phyloP scores from a whole-genome alignment of 176 grass and related monocot genomes.

The Musa schizocarpa region DNA sequence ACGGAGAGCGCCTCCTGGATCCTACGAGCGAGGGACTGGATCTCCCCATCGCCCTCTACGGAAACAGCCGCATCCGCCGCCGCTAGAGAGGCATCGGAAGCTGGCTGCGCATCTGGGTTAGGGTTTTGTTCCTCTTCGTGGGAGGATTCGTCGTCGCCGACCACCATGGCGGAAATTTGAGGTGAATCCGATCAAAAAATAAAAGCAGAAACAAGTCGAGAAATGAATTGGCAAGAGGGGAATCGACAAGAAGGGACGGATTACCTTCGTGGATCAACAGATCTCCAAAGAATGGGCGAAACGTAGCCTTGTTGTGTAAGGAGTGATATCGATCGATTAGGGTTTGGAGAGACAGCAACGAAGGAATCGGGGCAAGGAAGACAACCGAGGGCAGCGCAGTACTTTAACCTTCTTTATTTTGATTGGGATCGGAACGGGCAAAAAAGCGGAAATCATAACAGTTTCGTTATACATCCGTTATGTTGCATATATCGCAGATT shows the following conservation, averaged over 20 bases:
- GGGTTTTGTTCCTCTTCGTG: not conserved
- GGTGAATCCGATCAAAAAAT: not conserved
- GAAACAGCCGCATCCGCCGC: not conserved
- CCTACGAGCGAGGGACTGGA: constrained; percentile 50
- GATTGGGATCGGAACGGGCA: no score
- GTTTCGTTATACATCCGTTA: no score
- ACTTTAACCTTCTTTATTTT: no score
- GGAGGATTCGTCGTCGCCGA: constrained; percentile 8
- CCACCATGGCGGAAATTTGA: constrained; percentile 1
- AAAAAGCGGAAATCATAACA: no score
- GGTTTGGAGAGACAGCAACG: not conserved
- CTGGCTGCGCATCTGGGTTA: not conserved
- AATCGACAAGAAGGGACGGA: not conserved
- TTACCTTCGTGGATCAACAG: not conserved
- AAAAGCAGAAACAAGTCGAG: not conserved
- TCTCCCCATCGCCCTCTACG: constrained; percentile 8
- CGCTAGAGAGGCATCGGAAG: not conserved
- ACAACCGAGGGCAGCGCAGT: no score
- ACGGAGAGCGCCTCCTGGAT: constrained; percentile 69
- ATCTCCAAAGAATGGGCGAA: not conserved
- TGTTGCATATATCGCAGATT: no score
- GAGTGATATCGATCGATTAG: not conserved
- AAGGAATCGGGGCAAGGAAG: not conserved
- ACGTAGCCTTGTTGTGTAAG: not conserved
- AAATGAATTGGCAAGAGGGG: not conserved